Evolutionary conservation across 129 eudicot species (phyloP).

Genomic region (Mikania micrantha): DNA sequence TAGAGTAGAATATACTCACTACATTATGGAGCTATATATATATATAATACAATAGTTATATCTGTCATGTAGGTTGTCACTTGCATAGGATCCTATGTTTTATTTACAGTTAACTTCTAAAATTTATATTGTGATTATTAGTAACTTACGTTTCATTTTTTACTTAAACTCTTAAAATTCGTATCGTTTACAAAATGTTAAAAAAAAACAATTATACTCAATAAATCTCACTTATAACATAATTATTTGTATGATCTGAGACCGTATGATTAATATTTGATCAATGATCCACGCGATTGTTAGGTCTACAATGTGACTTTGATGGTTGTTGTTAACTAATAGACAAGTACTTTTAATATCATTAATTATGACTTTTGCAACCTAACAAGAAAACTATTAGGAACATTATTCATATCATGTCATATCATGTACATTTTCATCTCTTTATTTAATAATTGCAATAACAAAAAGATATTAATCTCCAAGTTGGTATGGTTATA

Average conservation of each 20-base stretch:
- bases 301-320: not conserved
- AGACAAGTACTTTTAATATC: not conserved
- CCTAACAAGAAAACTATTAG: not conserved
- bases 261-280: not conserved
- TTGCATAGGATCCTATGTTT: slow-evolving; percentile 24
- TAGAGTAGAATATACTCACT: slow-evolving; percentile 30
- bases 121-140: not conserved
- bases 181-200: too few relatives aligned
- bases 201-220: too few relatives aligned
- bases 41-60: slow-evolving; percentile 10
- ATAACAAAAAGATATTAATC: not conserved
- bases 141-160: not conserved
- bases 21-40: slow-evolving; percentile 10
- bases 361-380: not conserved
- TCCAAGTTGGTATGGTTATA: slow-evolving; percentile 18
- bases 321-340: not conserved
- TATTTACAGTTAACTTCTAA: not conserved
- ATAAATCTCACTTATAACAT: too few relatives aligned
- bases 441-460: not conserved
- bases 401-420: not conserved
- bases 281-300: not conserved
- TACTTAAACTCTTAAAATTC: not conserved
- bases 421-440: slow-evolving; percentile 5
- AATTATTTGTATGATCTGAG: too few relatives aligned
- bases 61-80: slow-evolving; percentile 8